Evolutionary conservation across 2,329 filamentous ascomycete genomes (phyloP).

Genomic region (Aspergillus oerlinghausenensis): DNA sequence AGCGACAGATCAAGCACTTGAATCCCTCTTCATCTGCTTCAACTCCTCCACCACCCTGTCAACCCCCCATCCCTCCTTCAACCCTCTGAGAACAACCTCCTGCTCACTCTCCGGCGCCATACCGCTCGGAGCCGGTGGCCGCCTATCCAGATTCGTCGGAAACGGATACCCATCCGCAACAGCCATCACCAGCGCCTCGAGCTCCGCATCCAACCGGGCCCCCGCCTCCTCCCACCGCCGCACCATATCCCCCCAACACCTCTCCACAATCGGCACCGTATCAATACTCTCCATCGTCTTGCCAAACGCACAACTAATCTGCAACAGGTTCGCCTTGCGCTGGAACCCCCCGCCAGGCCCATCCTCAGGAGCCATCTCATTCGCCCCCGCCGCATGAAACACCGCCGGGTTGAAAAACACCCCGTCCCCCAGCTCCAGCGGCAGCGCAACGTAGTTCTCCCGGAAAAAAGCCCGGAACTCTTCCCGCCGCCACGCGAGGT

Average conservation of each 20-base stretch:
- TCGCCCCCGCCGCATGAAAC: constrained; percentile 60
- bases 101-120: constrained; percentile 61
- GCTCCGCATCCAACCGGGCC: constrained; percentile 31
- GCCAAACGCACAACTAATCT: constrained; percentile 59
- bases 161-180: constrained; percentile 59
- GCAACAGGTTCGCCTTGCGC: constrained; percentile 58
- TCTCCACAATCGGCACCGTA: constrained; percentile 46
- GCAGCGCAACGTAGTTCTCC: constrained; percentile 49
- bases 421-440: constrained; percentile 54
- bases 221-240: constrained; percentile 42
- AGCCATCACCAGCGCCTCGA: constrained; percentile 47
- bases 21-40: constrained; percentile 34
- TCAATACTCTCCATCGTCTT: constrained; percentile 62
- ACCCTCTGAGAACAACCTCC: constrained; percentile 44
- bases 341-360: constrained; percentile 34
- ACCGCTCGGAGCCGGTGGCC: constrained; percentile 51
- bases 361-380: constrained; percentile 31
- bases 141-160: constrained; percentile 57
- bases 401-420: constrained; percentile 62
- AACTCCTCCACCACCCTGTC: constrained; percentile 41
- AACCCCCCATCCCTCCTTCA: constrained; percentile 41
- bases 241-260: constrained; percentile 52
- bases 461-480: constrained; percentile 55
- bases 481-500: constrained; percentile 51
- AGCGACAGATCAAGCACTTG: constrained; percentile 10